These are phyloP conservation scores for Penicillium lagena DNA, from an alignment of 495 filamentous ascomycete species.

Conservation along the genomic window DNA sequence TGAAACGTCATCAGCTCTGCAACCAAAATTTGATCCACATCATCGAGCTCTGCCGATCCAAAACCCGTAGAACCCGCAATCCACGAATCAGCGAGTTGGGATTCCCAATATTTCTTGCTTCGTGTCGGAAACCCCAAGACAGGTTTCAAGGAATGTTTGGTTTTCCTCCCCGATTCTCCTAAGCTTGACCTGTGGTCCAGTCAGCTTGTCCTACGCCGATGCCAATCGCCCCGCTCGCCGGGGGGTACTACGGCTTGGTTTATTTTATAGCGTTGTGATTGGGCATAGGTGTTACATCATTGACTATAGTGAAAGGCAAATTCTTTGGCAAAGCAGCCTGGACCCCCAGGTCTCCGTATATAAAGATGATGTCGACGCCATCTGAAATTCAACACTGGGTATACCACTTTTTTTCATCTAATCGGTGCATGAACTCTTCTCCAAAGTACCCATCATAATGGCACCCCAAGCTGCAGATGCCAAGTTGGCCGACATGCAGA, in stretches of 20 bases:
- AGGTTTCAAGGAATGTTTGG: constrained; percentile 2
- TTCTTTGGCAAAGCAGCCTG: background rate
- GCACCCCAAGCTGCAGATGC: constrained; percentile 4
- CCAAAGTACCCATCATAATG: constrained; percentile 2
- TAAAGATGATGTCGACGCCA: background rate
- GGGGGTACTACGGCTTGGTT: background rate
- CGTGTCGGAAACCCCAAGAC: background rate
- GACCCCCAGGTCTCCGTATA: background rate
- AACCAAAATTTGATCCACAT: background rate
- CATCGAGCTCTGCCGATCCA: background rate
- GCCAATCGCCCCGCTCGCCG: background rate
- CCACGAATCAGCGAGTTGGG: background rate
- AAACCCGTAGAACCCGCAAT: background rate
- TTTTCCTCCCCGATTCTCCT: constrained; percentile 1
- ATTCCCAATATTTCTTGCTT: constrained; percentile 8
- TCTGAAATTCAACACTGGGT: background rate
- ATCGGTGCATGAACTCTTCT: background rate
- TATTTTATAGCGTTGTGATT: constrained; percentile 1
- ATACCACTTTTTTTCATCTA: background rate
- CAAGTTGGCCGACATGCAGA: constrained; percentile 26
- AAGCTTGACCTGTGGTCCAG: too few species aligned
- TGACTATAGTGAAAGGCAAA: background rate
- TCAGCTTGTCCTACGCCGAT: too few species aligned
- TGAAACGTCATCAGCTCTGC: constrained; percentile 1
- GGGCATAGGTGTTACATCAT: constrained; percentile 9